These are phyloP conservation scores for Alloteropsis semialata DNA, from an alignment of 176 grass and related monocot genomes.

Conservation along the genomic window DNA sequence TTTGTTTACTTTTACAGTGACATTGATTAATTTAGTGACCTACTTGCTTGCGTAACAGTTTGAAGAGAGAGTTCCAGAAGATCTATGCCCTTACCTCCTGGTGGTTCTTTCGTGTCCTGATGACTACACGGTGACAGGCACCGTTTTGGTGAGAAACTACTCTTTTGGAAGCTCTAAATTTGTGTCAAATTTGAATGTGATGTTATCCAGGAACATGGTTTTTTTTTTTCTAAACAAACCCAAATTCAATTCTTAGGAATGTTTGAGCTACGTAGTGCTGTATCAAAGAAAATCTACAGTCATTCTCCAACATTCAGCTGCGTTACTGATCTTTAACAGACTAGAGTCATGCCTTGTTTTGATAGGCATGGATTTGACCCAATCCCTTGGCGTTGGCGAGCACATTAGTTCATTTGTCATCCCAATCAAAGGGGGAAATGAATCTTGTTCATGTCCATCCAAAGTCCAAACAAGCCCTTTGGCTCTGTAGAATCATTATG, in stretches of 20 bases:
- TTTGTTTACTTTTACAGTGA: conserved; percentile 5
- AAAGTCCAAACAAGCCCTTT: not conserved
- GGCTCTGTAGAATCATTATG: not conserved
- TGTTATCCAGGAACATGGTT: not conserved
- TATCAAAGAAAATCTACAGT: not conserved
- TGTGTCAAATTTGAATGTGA: not conserved
- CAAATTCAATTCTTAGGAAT: not conserved
- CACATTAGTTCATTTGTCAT: not conserved
- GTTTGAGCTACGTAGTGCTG: not conserved
- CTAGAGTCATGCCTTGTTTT: not conserved
- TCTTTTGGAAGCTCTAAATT: not conserved
- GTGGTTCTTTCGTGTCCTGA: conserved; percentile 37
- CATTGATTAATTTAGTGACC: conserved; percentile 5
- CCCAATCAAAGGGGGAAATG: not conserved
- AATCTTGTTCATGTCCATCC: not conserved
- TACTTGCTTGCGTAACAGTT: conserved; percentile 28
- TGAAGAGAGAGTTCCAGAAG: conserved; percentile 59
- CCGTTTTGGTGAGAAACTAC: conserved; percentile 39
- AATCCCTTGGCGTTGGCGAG: not conserved
- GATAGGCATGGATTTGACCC: not conserved
- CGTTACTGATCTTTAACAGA: conserved; percentile 12
- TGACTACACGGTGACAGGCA: conserved; percentile 25
- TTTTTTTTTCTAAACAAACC: not conserved
- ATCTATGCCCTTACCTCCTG: conserved; percentile 72
- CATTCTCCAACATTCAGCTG: not conserved